phyloP scores from a whole-genome alignment of 108 stramenopile species.

The Stephanodiscus minutulus region DNA sequence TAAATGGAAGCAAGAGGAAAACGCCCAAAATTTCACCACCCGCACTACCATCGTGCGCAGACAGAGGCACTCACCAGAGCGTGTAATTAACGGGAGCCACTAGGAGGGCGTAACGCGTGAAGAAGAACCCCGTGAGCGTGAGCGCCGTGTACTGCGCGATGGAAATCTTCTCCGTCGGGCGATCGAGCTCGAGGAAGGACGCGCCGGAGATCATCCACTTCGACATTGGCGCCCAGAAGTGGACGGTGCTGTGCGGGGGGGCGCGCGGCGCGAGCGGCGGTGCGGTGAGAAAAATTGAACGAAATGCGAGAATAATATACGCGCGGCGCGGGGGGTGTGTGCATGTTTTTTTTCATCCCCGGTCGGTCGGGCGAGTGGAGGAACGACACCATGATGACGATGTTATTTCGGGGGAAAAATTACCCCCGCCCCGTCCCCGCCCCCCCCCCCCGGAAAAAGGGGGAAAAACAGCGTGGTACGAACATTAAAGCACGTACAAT shows the following conservation, averaged over 20 bases:
- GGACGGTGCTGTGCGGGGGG: constrained; percentile 39
- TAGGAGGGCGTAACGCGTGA: constrained; percentile 79
- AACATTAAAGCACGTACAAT: constrained; percentile 5
- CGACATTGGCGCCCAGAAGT: constrained; percentile 89
- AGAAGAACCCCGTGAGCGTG: constrained; percentile 86
- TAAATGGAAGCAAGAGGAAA: no score
- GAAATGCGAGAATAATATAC: no score
- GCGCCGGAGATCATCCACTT: constrained; percentile 90
- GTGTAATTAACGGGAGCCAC: constrained; percentile 85
- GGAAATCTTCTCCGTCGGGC: constrained; percentile 86
- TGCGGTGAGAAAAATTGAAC: no score
- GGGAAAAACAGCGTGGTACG: background rate
- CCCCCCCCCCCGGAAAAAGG: no score
- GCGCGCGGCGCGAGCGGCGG: no score
- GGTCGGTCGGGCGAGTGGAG: background rate
- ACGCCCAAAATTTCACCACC: no score
- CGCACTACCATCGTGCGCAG: no score
- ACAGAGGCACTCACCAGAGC: constrained; percentile 60
- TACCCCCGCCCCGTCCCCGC: no score
- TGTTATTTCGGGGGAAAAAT: no score
- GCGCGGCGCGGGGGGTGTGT: no score
- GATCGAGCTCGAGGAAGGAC: constrained; percentile 75
- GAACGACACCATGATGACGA: no score
- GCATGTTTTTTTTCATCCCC: background rate
- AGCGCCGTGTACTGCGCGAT: constrained; percentile 85